A percentile compares a stretch with the other conserved stretches of the same genome.
Evolutionary conservation across 164 flowering plant species (phyloP).

Genomic region (Cinnamomum chago): DNA sequence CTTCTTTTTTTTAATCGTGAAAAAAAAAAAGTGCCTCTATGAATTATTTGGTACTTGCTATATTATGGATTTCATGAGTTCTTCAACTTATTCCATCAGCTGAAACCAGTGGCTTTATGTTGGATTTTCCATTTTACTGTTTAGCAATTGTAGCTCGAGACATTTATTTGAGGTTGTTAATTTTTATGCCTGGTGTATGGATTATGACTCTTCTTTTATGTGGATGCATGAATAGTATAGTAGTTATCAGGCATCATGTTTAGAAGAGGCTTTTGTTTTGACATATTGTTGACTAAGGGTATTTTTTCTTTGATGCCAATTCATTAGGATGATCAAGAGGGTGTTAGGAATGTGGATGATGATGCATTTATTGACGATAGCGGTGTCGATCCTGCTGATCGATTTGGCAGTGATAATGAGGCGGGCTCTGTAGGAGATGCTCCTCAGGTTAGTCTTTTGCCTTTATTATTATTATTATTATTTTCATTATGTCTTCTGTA

Average conservation of each 20-base stretch:
- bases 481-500: neutral
- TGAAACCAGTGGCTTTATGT: no score
- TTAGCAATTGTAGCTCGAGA: no score
- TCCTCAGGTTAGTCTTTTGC: conserved; percentile 59
- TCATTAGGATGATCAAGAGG: conserved; percentile 79
- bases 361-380: conserved; percentile 93
- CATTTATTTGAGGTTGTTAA: no score
- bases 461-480: neutral
- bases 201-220: no score
- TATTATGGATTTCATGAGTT: no score
- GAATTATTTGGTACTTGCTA: no score
- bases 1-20: no score
- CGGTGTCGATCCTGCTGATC: conserved; percentile 76
- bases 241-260: neutral
- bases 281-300: neutral
- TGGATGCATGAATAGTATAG: no score
- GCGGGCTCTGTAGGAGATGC: conserved; percentile 51
- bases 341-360: conserved; percentile 70
- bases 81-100: no score
- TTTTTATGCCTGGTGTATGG: no score
- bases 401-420: conserved; percentile 64
- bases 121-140: no score
- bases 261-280: neutral
- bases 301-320: neutral
- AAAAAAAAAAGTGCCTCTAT: no score